A percentile compares a stretch with the other conserved stretches of the same genome.
Evolutionary conservation across 1,284 basidiomycete species (phyloP).

Genomic region (Neonothopanus nambi): DNA sequence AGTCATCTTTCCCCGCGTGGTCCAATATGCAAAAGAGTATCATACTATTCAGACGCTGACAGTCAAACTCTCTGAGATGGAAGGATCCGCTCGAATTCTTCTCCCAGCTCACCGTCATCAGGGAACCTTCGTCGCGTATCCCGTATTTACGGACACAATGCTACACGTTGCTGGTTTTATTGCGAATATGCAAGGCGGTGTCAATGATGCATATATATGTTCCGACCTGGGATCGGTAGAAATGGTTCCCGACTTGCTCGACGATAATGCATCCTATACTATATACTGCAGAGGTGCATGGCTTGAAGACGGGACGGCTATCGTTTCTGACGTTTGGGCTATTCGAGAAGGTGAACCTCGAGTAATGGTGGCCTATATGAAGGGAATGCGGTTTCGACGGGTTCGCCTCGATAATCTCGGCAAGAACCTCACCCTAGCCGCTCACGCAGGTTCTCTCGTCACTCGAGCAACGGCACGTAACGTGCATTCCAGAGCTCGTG

Average conservation of each 20-base stretch:
- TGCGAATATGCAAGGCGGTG: constrained; percentile 53
- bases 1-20: constrained; percentile 65
- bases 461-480: neutral
- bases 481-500: neutral
- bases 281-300: constrained; percentile 52
- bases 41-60: constrained; percentile 56
- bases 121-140: constrained; percentile 44
- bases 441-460: constrained; percentile 17
- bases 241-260: constrained; percentile 41
- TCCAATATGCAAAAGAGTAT: constrained; percentile 61
- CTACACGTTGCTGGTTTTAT: constrained; percentile 71
- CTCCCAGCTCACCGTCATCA: constrained; percentile 36
- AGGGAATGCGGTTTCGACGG: constrained; percentile 57
- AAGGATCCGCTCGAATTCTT: constrained; percentile 51
- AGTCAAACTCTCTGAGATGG: constrained; percentile 48
- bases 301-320: constrained; percentile 40
- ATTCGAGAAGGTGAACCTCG: constrained; percentile 34
- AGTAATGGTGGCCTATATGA: constrained; percentile 52
- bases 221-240: constrained; percentile 49
- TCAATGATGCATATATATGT: constrained; percentile 64
- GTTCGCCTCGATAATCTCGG: constrained; percentile 50
- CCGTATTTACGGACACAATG: constrained; percentile 66
- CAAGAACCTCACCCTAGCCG: constrained; percentile 40
- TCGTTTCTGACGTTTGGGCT: constrained; percentile 53
- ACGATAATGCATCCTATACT: constrained; percentile 42